Conservation (phyloP, 1,284 basidiomycete genomes). For the Phellinidium pouzarii region DNA sequence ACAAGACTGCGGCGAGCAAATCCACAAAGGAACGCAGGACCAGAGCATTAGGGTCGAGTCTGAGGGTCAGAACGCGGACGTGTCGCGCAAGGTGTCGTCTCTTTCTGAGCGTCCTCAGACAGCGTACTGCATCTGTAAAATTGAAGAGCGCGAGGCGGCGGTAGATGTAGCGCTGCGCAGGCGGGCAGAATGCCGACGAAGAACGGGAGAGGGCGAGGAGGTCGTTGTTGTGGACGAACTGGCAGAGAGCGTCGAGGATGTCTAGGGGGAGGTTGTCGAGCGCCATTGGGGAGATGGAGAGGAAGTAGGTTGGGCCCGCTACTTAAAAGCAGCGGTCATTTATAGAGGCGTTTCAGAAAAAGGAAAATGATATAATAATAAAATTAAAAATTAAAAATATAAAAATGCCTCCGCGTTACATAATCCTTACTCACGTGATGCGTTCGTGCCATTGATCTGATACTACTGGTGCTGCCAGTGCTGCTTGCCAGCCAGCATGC, state of each 20-base stretch:
- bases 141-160: slow-evolving; percentile 43
- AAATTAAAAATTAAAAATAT: background rate
- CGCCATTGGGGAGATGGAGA: slow-evolving; percentile 19
- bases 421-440: too few relatives aligned
- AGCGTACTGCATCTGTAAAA: slow-evolving; percentile 39
- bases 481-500: slow-evolving; percentile 10
- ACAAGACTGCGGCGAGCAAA: slow-evolving; percentile 44
- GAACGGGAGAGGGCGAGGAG: slow-evolving; percentile 43
- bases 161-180: slow-evolving; percentile 58
- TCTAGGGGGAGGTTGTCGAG: slow-evolving; percentile 44
- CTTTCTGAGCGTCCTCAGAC: slow-evolving; percentile 45
- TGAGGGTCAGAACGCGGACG: slow-evolving; percentile 55
- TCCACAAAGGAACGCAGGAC: slow-evolving; percentile 41
- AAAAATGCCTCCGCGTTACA: too few relatives aligned
- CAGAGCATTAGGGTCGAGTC: slow-evolving; percentile 35
- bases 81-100: slow-evolving; percentile 46
- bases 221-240: slow-evolving; percentile 30
- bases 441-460: too few relatives aligned
- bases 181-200: slow-evolving; percentile 34
- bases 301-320: slow-evolving; percentile 1
- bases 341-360: background rate
- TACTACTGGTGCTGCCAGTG: background rate
- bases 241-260: slow-evolving; percentile 43
- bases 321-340: background rate
- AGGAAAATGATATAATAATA: background rate